These are phyloP conservation scores for Apiotrichum brassicae DNA, from an alignment of 1,284 basidiomycete species.

Conservation along the genomic window DNA sequence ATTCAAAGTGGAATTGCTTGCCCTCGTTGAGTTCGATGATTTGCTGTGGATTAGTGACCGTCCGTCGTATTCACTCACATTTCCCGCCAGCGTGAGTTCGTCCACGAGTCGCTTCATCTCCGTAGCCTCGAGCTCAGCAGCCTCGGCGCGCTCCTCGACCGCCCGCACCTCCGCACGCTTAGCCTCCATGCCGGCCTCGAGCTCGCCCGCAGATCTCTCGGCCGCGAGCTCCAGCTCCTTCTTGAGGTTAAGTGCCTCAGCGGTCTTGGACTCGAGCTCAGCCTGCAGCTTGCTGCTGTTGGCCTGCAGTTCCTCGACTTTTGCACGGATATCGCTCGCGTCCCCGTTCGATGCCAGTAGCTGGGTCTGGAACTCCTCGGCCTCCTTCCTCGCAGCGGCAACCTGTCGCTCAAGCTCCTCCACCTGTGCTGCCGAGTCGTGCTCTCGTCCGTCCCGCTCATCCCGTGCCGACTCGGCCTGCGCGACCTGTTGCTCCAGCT, in stretches of 20 bases:
- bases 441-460: background rate
- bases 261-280: conserved; percentile 29
- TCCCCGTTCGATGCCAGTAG: conserved; percentile 36
- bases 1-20: conserved; percentile 71
- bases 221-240: conserved; percentile 38
- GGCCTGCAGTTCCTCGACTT: conserved; percentile 33
- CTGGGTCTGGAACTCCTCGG: conserved; percentile 28
- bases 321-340: conserved; percentile 30
- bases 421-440: conserved; percentile 1
- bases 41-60: conserved; percentile 55
- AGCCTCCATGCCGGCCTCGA: conserved; percentile 46
- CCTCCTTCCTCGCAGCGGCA: conserved; percentile 24
- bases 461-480: conserved; percentile 4
- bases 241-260: conserved; percentile 33
- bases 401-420: conserved; percentile 29
- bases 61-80: conserved; percentile 26
- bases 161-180: conserved; percentile 42
- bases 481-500: conserved; percentile 25
- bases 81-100: conserved; percentile 40
- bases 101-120: conserved; percentile 41
- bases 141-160: conserved; percentile 36
- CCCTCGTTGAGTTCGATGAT: conserved; percentile 84
- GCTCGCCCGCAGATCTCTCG: conserved; percentile 37
- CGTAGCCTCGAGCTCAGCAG: conserved; percentile 28
- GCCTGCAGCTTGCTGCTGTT: conserved; percentile 25